phyloP scores from a whole-genome alignment of 2,329 filamentous ascomycete genomes.

The Paecilomyces fulvus region DNA sequence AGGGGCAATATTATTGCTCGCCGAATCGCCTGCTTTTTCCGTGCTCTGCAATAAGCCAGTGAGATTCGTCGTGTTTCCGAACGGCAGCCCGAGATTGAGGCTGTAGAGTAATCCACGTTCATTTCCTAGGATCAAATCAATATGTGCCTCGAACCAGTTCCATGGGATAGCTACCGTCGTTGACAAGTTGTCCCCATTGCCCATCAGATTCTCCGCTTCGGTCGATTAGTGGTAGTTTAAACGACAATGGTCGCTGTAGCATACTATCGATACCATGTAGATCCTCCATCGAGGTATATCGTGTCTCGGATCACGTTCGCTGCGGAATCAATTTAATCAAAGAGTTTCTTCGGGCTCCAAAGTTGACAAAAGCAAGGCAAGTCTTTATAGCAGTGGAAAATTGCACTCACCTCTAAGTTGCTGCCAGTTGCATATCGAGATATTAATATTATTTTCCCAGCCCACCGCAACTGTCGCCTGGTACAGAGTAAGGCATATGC shows the following conservation, averaged over 20 bases:
- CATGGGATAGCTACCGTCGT: slow-evolving; percentile 37
- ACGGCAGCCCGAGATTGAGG: slow-evolving; percentile 51
- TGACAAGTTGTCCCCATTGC: slow-evolving; percentile 12
- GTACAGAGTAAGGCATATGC: not conserved
- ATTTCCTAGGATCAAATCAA: slow-evolving; percentile 36
- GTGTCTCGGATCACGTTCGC: slow-evolving; percentile 53
- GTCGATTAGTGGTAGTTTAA: not conserved
- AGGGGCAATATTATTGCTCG: slow-evolving; percentile 45
- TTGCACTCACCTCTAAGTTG: slow-evolving; percentile 27
- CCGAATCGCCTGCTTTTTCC: slow-evolving; percentile 41
- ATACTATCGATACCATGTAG: slow-evolving; percentile 44
- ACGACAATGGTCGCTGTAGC: not conserved
- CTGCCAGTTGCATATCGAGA: slow-evolving; percentile 53
- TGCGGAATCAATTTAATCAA: slow-evolving; percentile 23
- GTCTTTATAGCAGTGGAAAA: not conserved
- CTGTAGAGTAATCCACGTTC: slow-evolving; percentile 46
- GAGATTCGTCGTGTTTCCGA: slow-evolving; percentile 45
- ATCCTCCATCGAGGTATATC: slow-evolving; percentile 58
- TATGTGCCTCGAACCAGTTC: slow-evolving; percentile 3
- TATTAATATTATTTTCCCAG: slow-evolving; percentile 43
- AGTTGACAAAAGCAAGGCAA: not conserved
- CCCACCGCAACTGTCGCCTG: not conserved
- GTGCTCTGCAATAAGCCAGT: slow-evolving; percentile 43
- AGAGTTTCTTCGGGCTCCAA: not conserved
- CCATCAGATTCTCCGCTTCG: slow-evolving; percentile 40